Base-by-base conservation (phyloP, 2,329 filamentous ascomycete species). In the Botrytis fragariae region DNA sequence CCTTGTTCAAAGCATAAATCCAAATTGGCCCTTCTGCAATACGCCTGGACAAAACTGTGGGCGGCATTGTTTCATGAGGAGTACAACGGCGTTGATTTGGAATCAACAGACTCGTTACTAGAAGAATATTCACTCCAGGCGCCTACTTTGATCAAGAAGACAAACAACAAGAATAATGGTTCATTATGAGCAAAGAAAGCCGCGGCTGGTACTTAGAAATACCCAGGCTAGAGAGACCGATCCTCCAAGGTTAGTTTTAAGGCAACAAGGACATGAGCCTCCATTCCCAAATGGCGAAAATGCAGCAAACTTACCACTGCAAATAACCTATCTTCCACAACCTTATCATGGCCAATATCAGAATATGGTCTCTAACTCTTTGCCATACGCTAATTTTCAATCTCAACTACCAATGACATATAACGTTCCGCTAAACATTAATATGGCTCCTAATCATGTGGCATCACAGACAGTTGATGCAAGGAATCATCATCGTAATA, bases 151-250 rank as follows among this genome's bases (percentile, higher is more conserved):
- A 32, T 22, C n/a, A 65, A 57, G 37, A 29, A 22, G 22, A 9
- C n/a, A 44, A 4, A 35, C 14, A n/a, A n/a, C 32, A 39, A n/a
- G 35, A 45, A 65, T 10, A 54, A 71, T 72, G 69, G 69, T 72
- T 25, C 29, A 72, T 44, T 72, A 72, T 64, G 69, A 72, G 60
- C 60, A 72, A 22, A 72, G 69, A 72, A 72, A 63, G 37, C 44
- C 69, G 20, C 61, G 69, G 32, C 35, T 72, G n/a, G 69, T 72
- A 35, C 60, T 72, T 12, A 72, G 69, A 44, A 54, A 65, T n/a
- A 35, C 20, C 18, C 45, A 44, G 16, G n/a, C 45, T 42, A 44
- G 69, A 67, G 45, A 1, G 14, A 4, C 35, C 6, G 48, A 67
- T 39, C 10, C 69, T 35, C n/a, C 60, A 42, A 42, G 69, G 29